Evolutionary conservation across 345 rosid genomes (phyloP), one percentile per base, ranked within the genome.

Genomic region (Gossypium bickii): DNA sequence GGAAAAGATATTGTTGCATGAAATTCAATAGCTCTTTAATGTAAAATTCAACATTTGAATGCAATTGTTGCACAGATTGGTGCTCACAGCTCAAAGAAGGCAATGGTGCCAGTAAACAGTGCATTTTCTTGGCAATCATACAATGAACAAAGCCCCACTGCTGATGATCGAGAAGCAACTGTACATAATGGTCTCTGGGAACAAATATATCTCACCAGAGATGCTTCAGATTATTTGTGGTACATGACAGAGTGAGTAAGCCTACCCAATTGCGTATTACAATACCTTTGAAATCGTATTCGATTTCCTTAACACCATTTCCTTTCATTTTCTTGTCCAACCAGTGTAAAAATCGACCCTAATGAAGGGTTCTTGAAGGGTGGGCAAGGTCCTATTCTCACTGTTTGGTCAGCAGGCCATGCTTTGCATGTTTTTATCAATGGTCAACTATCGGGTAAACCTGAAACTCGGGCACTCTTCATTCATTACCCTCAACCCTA

Each of bases 161-260:
- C 90, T 29, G 79, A 78, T 68, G 96, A 83, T 22, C 73, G 29
- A 48, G 86, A 77, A 18, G 83, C 90, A 12, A 78, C 87, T 72
- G 77, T 80, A 5, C 60, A 74, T 74, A 82, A 80, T 60, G 97
- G 98, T 71, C 86, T 95, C 70, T 63, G 85, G 85, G 99, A 93
- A 80, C 99, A 95, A 80, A 74, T 90, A 70, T 83, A 83, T 77
- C 76, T 92, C 67, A 93, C 99, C 20, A 75, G 88, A 79, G 98
- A 95, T 75, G 38, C 69, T n/a, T 76, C 99, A 18, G 99, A 95
- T 79, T 95, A 95, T 73, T 80, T 95, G 82, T 95, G 99, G 99
- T 95, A 90, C 83, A 85, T 87, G 83, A 90, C 98, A 69, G 93
- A 90, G 99, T 95, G 57, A 89, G 98, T 86, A 29, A 49, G 66